phyloP scores from a whole-genome alignment of 2,329 filamentous ascomycete species.

The Hypoxylon sp. region DNA sequence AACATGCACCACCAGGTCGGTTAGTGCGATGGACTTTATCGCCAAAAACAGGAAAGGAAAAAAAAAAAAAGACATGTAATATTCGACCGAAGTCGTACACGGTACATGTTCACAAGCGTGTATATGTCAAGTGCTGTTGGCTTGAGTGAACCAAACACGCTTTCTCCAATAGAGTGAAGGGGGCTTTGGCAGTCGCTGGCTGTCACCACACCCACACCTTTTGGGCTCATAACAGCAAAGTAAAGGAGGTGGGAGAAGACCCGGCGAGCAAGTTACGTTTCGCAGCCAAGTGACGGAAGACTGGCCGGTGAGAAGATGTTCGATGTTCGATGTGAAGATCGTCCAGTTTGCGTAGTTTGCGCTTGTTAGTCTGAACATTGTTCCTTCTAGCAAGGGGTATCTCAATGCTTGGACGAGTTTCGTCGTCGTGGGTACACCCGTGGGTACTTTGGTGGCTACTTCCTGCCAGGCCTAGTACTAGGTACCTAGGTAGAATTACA shows the following conservation, averaged over 20 bases:
- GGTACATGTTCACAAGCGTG: conserved; percentile 36
- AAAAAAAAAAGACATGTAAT: conserved; percentile 20
- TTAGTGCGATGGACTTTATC: conserved; percentile 37
- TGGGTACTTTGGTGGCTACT: not conserved
- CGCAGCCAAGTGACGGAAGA: conserved; percentile 40
- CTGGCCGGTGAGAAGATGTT: conserved; percentile 39
- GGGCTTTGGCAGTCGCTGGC: conserved; percentile 34
- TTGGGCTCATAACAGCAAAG: conserved; percentile 32
- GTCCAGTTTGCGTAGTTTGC: conserved; percentile 31
- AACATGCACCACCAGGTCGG: conserved; percentile 32
- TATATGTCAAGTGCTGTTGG: conserved; percentile 30
- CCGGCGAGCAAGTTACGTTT: conserved; percentile 34
- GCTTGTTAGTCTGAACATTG: conserved; percentile 37
- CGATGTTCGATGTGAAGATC: conserved; percentile 36
- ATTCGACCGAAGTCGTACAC: conserved; percentile 40
- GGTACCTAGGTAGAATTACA: conserved; percentile 30
- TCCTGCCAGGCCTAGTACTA: not conserved
- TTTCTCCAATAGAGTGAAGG: conserved; percentile 40
- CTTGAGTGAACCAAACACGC: conserved; percentile 33
- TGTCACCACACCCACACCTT: conserved; percentile 39
- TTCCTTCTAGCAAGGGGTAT: conserved; percentile 38
- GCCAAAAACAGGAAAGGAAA: conserved; percentile 32
- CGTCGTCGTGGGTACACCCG: conserved; percentile 25
- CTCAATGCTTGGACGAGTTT: conserved; percentile 40
- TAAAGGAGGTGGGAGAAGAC: conserved; percentile 14